Evolutionary conservation across 352 stramenopile species (phyloP).

Genomic region (Globisporangium abappressorium): DNA sequence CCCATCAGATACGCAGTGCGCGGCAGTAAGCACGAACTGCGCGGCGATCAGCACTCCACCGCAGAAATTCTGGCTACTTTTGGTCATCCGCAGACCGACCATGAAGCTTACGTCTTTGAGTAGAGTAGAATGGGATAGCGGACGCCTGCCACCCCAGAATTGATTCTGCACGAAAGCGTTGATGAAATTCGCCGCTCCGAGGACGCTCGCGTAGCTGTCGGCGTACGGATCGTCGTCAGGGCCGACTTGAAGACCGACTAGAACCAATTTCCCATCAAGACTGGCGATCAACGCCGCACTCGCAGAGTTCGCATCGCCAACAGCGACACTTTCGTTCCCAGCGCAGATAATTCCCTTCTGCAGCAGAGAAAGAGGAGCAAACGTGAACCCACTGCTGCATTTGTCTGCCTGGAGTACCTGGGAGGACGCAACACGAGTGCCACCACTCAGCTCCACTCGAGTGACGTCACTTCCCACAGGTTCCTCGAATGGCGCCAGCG

Average conservation of each 20-base stretch:
- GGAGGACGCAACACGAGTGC: neutral
- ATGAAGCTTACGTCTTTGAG: neutral
- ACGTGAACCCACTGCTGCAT: neutral
- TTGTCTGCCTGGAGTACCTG: neutral
- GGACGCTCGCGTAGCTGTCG: constrained; percentile 1
- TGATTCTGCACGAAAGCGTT: constrained; percentile 8
- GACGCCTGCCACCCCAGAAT: neutral
- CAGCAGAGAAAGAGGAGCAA: neutral
- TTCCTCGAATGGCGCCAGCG: neutral
- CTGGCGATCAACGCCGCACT: constrained; percentile 2
- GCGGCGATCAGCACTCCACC: constrained; percentile 6
- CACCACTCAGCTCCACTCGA: constrained; percentile 2
- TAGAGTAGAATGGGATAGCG: neutral
- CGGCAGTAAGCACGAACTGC: constrained; percentile 8
- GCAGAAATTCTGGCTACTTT: constrained; percentile 5
- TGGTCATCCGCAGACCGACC: neutral
- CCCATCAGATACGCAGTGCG: constrained; percentile 10
- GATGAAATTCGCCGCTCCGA: constrained; percentile 8
- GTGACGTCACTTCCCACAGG: neutral
- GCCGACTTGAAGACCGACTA: neutral
- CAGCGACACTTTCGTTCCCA: neutral
- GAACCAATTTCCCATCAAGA: neutral
- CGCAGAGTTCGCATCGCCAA: neutral
- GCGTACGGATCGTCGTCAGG: neutral
- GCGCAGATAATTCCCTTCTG: constrained; percentile 2